phyloP scores from a whole-genome alignment of 768 basidiomycete genomes.

The Lentinus brumalis region DNA sequence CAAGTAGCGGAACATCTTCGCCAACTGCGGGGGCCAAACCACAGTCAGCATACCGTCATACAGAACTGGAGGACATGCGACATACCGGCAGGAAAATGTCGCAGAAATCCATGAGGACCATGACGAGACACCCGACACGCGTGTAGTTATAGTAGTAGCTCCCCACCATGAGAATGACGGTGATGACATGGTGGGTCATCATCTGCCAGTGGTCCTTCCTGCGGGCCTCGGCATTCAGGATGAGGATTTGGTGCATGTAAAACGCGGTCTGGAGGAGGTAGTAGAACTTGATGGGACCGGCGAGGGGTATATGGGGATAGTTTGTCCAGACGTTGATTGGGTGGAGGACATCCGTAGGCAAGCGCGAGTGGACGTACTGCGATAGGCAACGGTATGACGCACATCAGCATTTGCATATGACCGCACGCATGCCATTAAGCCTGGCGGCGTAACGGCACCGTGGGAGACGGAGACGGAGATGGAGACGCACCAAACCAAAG shows the following conservation, averaged over 20 bases:
- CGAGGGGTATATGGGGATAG: conserved; percentile 82
- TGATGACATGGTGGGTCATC: conserved; percentile 95
- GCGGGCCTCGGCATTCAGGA: conserved; percentile 89
- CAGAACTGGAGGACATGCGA: conserved; percentile 19
- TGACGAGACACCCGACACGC: conserved; percentile 85
- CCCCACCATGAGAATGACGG: conserved; percentile 69
- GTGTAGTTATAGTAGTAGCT: conserved; percentile 88
- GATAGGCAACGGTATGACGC: neutral
- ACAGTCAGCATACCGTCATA: neutral
- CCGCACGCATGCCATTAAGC: neutral
- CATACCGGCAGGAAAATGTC: conserved; percentile 91
- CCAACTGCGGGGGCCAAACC: conserved; percentile 51
- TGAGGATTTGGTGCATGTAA: conserved; percentile 89
- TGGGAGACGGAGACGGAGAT: conserved; percentile 14
- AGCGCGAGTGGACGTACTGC: conserved; percentile 78
- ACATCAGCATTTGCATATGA: neutral
- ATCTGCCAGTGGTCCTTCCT: conserved; percentile 95
- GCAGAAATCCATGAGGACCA: conserved; percentile 92
- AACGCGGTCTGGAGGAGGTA: conserved; percentile 86
- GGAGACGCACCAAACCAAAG: conserved; percentile 77
- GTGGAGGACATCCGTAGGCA: conserved; percentile 67
- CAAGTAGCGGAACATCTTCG: conserved; percentile 95
- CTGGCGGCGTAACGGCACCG: conserved; percentile 9
- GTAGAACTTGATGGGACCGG: conserved; percentile 86
- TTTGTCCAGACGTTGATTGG: conserved; percentile 71